Base-by-base conservation (phyloP, 768 basidiomycete species). In the Termitomyces sp. region DNA sequence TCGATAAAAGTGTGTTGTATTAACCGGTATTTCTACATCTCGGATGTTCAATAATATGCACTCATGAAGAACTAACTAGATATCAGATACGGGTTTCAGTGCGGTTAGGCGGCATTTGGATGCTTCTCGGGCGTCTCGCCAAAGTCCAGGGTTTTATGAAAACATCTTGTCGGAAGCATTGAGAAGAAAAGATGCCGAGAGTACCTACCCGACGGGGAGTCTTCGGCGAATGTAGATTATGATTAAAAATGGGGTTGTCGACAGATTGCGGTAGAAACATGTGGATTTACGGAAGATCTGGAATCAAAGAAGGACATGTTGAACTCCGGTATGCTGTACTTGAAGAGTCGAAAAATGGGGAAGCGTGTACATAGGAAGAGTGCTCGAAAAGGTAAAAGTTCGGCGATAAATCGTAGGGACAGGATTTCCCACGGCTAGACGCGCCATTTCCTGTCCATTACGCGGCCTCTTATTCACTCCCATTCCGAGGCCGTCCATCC, bases 391-490 rank as follows among this genome's bases (percentile, higher is more conserved):
- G 37, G 74, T 59, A 57, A 73, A 77, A 74, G 64, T 65, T 76
- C 75, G 76, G 76, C 69, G 67, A 54, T 67, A 74, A 70, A 47
- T 62, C 33, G 42, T 16, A 42, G 57, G 45, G 51, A 62, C 62
- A 66, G 60, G 58, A 62, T 33, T 76, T 76, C 76, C 69, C 74
- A 76, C 75, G 74, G 63, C 30, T 64, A 70, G 71, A 73, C 73
- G 72, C 74, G 74, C 72, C 71, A 72, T 69, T 64, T 61, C 58
- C 51, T 63, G 59, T 69, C 67, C 64, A 75, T 76, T 76, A 78
- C 77, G 77, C 78, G 76, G 74, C 76, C 75, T 74, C 67, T 69
- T 66, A 61, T 63, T 65, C 67, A 20, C 60, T 58, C 69, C 62
- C 57, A 56, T 60, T 61, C 58, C 65, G 68, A 69, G 71, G 69